phyloP scores from a whole-genome alignment of 169 alveolate genomes.

The Eimeria necatrix region DNA sequence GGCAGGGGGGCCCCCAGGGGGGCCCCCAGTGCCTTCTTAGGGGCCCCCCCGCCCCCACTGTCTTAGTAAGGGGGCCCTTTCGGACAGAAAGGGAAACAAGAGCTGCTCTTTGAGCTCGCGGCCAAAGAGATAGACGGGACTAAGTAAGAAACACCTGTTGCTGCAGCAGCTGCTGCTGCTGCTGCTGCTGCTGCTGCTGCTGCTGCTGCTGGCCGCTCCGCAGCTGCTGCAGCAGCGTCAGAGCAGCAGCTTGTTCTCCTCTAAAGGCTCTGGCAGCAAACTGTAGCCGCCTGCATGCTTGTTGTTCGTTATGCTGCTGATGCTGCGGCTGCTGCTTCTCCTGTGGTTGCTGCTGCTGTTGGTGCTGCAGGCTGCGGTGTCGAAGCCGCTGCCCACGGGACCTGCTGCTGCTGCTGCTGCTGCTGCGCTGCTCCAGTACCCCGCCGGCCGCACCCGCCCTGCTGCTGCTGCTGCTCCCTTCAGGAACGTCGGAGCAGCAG shows the following conservation, averaged over 20 bases:
- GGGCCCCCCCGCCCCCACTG: too few relatives aligned
- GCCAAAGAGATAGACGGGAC: not conserved
- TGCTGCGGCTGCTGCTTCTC: not conserved
- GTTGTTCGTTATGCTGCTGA: not conserved
- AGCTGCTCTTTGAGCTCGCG: not conserved
- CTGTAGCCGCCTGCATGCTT: slow-evolving; percentile 23
- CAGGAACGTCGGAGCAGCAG: not conserved
- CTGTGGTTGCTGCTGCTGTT: not conserved
- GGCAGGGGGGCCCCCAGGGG: not conserved
- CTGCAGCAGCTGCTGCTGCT: not conserved
- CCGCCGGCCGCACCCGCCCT: too few relatives aligned
- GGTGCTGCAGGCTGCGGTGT: not conserved
- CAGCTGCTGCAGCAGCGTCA: not conserved
- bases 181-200: slow-evolving; percentile 2
- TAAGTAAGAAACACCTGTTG: not conserved
- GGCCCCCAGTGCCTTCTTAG: not conserved
- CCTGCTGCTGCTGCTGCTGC: not conserved
- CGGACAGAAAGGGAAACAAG: not conserved
- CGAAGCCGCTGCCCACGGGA: not conserved
- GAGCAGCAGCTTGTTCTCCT: not conserved
- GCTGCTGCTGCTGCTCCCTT: not conserved
- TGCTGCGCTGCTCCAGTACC: too few relatives aligned
- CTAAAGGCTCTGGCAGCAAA: not conserved
- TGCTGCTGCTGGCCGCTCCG: not conserved
- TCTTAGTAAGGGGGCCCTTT: not conserved